Evolutionary conservation across 345 rosid species (phyloP).

Genomic region (Brassica carinata): DNA sequence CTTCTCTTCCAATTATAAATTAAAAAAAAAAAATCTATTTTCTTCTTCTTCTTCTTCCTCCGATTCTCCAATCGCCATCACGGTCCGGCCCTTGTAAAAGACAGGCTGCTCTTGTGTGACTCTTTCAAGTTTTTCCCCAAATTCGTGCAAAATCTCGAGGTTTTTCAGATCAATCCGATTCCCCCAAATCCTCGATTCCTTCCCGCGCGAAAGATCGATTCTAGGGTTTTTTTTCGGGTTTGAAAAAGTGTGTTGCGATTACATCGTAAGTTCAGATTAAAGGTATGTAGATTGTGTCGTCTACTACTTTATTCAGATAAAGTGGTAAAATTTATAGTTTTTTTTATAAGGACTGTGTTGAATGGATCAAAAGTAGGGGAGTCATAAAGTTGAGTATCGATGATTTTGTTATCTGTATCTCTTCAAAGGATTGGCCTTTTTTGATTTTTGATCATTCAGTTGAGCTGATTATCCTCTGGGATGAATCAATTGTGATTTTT

Average conservation of each 20-base stretch:
- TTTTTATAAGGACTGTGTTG: too few species aligned
- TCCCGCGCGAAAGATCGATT: constrained; percentile 34
- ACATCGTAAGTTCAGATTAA: constrained; percentile 30
- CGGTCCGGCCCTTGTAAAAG: background rate
- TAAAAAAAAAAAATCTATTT: background rate
- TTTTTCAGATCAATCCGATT: constrained; percentile 29
- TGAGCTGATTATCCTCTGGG: too few species aligned
- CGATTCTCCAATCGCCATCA: constrained; percentile 11
- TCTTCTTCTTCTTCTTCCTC: constrained; percentile 1
- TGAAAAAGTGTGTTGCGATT: constrained; percentile 15
- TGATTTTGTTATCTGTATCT: too few species aligned
- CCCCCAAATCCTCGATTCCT: constrained; percentile 31
- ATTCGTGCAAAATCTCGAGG: background rate
- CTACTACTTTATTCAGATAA: too few species aligned
- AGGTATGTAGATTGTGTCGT: constrained; percentile 17
- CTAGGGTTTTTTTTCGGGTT: constrained; percentile 23
- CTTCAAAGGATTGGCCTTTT: too few species aligned
- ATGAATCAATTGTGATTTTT: too few species aligned
- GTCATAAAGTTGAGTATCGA: too few species aligned
- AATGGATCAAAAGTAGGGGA: too few species aligned
- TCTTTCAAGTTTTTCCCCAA: constrained; percentile 1
- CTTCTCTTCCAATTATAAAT: background rate
- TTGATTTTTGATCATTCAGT: too few species aligned
- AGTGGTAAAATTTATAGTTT: background rate
- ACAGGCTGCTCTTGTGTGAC: constrained; percentile 11